Conservation (phyloP, 1,139 yeast genomes). For the Candida buenavistaensis region DNA sequence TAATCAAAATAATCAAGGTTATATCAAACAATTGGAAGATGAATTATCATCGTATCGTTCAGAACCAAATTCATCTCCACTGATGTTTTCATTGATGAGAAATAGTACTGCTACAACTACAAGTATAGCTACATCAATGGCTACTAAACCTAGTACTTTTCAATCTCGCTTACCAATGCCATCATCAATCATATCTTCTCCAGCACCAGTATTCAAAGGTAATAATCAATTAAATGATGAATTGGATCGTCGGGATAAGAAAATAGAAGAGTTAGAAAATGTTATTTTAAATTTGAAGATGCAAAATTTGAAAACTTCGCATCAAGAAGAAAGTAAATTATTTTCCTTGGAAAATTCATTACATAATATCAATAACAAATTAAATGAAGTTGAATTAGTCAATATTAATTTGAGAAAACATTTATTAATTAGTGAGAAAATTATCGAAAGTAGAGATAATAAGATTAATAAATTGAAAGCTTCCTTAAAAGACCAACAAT, state of each 20-base stretch:
- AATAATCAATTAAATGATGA: slow-evolving; percentile 17
- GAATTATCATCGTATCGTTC: slow-evolving; percentile 28
- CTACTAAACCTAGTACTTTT: slow-evolving; percentile 6
- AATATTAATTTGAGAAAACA: slow-evolving; percentile 42
- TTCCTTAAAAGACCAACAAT: slow-evolving; percentile 53
- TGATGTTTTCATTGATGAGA: slow-evolving; percentile 7
- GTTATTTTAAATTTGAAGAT: slow-evolving; percentile 37
- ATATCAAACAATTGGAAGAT: slow-evolving; percentile 49
- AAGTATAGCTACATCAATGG: slow-evolving; percentile 4
- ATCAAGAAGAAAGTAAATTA: slow-evolving; percentile 49
- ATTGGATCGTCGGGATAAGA: slow-evolving; percentile 33
- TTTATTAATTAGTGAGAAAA: slow-evolving; percentile 54
- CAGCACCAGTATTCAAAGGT: slow-evolving; percentile 2
- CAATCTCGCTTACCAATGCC: slow-evolving; percentile 10
- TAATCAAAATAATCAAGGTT: slow-evolving; percentile 43
- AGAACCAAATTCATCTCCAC: slow-evolving; percentile 6
- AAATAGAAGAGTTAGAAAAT: slow-evolving; percentile 39
- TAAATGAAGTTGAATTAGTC: slow-evolving; percentile 41
- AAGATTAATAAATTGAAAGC: slow-evolving; percentile 58
- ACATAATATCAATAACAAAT: slow-evolving; percentile 37
- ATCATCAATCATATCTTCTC: slow-evolving; percentile 3
- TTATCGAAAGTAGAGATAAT: slow-evolving; percentile 59
- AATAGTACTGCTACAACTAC: slow-evolving; percentile 4
- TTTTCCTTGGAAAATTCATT: slow-evolving; percentile 41
- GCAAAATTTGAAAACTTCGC: slow-evolving; percentile 32